Evolutionary conservation across 1,139 yeast genomes (phyloP), one percentile per base, ranked within the genome.

Genomic region (Pichia sorboxylosa): DNA sequence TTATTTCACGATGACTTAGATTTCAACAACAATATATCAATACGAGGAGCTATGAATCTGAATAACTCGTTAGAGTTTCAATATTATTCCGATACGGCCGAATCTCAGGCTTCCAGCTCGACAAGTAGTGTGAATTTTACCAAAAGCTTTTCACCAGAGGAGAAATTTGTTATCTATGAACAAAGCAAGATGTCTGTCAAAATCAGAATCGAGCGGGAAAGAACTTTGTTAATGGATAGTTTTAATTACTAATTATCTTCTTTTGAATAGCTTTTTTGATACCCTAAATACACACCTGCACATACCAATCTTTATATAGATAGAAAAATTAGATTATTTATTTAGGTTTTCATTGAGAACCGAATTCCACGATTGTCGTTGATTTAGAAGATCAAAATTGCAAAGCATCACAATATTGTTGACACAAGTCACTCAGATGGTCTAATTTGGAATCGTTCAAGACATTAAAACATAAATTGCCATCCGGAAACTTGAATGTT

Each of bases 391-490:
- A 17, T 34, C 33, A 52, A 36, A 54, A 51, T 28, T 55, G 59
- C 31, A 55, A 37, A 1, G 59, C 58, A 36, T 55, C 59, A 31
- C 57, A 54, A 29, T 55, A 55, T 31, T 55, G 59, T 33, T 55
- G 59, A 29, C 58, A 54, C 28, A 55, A 38, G 40, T 55, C 59
- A 39, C 58, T 54, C 26, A 46, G 26, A 27, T 54, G 47, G 32
- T 55, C 58, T 28, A 55, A 35, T 28, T 52, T 53, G 3, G 55
- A 47, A 29, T 55, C 59, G 34, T 49, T 52, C 33, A 55, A 39
- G 10, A 55, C 59, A 28, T 55, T 55, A 39, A 47, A 55, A 31
- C 56, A 51, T 27, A 55, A 38, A 21, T 49, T 52, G 5, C 58
- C 58, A 17, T 45, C 46, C 0, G 59, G 59, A 27, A 55, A 55